Base-by-base conservation (phyloP, 768 basidiomycete species). In the Hygrophorus russula region DNA sequence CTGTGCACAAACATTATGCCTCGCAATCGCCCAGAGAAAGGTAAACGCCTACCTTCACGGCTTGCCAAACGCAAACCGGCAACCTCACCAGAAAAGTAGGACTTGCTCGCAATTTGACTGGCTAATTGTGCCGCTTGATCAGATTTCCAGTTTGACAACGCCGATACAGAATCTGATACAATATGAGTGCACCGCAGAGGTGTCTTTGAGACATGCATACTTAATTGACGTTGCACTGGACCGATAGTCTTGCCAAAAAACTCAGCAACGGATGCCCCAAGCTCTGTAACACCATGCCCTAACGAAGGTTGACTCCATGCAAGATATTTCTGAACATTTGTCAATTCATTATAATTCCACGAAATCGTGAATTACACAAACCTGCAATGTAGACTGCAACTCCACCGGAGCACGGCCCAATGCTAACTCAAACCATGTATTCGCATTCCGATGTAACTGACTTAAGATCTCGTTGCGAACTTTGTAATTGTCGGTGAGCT, bases 351-450 rank as follows among this genome's bases (percentile, higher is more conserved):
- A 42, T 36, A 19, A 41, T 18, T 11, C 4, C 27, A 24, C n/a
- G 20, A 18, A 14, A 1, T 10, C 4, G 42, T 41, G 18, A 49
- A 10, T 31, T 35, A 31, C 28, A 53, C 68, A 34, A 54, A 86
- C 91, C 74, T 94, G 91, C 42, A 99, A 65, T 0, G 89, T 90
- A 0, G 91, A 87, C 49, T 93, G 91, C 38, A 97, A 64, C 58
- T 96, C 93, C 57, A 92, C 75, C 0, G 94, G 94, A 1, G 93
- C 90, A 14, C 92, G 78, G 9, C 81, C 77, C 28, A 98, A 67
- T 1, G 88, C 91, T 32, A 90, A 64, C 45, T 84, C 79, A 46
- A 99, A 83, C 94, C 94, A 99, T 14, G 59, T 70, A 45, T 72
- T 76, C 8, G 90, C 81, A 53, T 84, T 78, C 3, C 71, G 70